Percentiles rank a stretch among this genome's conserved stretches.
Evolutionary conservation across 2,329 filamentous ascomycete species (phyloP).

Genomic region (Colletotrichum salicis): DNA sequence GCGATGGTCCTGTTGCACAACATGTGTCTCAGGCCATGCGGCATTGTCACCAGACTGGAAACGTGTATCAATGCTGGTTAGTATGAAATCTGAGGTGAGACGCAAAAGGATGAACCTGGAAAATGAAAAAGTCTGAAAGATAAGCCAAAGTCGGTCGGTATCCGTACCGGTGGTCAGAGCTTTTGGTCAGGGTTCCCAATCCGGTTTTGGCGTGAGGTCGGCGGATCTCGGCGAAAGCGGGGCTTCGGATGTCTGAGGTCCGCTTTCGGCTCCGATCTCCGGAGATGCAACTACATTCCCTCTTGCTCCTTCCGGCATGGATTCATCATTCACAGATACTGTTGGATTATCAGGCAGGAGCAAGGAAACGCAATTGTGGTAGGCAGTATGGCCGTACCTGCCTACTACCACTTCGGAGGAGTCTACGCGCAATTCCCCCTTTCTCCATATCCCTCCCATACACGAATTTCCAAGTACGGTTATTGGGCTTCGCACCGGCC

Average conservation of each 20-base stretch:
- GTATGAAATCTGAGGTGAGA: background rate
- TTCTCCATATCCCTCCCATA: no score
- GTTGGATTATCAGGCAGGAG: no score
- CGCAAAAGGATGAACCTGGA: background rate
- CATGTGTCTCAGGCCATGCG: background rate
- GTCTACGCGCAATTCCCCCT: no score
- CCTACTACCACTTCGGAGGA: no score
- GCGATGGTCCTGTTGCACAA: no score
- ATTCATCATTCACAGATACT: background rate
- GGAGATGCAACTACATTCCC: background rate
- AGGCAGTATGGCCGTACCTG: no score
- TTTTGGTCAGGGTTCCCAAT: conserved; percentile 7
- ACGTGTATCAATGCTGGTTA: background rate
- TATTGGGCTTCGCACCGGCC: no score
- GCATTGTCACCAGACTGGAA: background rate
- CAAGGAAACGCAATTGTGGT: no score
- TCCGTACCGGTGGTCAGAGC: conserved; percentile 11
- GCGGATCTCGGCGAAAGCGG: conserved; percentile 3
- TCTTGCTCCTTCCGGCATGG: background rate
- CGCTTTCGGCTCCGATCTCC: conserved; percentile 31
- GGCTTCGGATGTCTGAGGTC: conserved; percentile 1
- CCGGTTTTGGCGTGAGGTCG: background rate
- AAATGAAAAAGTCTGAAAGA: background rate
- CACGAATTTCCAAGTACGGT: no score
- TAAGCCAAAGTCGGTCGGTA: conserved; percentile 9